Conservation (phyloP, 225 moss, liverwort and hornwort genomes). For the Neckera pumila region DNA sequence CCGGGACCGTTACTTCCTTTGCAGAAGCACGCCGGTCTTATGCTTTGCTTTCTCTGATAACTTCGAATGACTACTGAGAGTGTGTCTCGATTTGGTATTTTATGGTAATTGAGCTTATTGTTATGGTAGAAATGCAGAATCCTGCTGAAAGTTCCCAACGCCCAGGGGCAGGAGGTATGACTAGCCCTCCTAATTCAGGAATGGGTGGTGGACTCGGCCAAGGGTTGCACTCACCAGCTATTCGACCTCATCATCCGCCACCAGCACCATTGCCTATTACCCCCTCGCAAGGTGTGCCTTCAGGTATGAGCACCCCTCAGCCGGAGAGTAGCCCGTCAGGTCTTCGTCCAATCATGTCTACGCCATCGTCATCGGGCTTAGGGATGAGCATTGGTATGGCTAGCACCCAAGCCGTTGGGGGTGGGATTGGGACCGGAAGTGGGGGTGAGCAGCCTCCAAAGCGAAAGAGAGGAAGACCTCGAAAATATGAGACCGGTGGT, state of each 20-base stretch:
- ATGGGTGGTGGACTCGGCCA: constrained; percentile 31
- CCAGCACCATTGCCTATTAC: constrained; percentile 19
- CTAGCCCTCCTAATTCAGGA: constrained; percentile 37
- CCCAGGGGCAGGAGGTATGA: constrained; percentile 22
- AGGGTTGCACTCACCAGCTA: constrained; percentile 36
- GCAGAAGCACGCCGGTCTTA: not conserved
- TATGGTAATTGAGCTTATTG: constrained; percentile 23
- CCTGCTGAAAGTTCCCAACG: constrained; percentile 18
- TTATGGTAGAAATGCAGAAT: constrained; percentile 34
- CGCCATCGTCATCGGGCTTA: constrained; percentile 27
- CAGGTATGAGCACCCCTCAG: constrained; percentile 8
- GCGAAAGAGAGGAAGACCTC: constrained; percentile 91
- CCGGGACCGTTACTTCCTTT: not conserved
- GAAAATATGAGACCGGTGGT: constrained; percentile 66
- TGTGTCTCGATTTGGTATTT: constrained; percentile 11
- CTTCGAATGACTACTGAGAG: constrained; percentile 2
- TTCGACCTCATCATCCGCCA: constrained; percentile 34
- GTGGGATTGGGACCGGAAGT: constrained; percentile 11
- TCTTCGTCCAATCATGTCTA: constrained; percentile 38
- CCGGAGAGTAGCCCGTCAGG: constrained; percentile 20
- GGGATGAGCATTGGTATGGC: constrained; percentile 43
- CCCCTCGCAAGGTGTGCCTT: constrained; percentile 12
- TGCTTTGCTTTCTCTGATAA: not conserved
- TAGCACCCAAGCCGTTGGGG: constrained; percentile 13
- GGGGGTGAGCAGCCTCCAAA: constrained; percentile 67